Evolutionary conservation across 1,284 basidiomycete species (phyloP).

Genomic region (Leucoagaricus sp.): DNA sequence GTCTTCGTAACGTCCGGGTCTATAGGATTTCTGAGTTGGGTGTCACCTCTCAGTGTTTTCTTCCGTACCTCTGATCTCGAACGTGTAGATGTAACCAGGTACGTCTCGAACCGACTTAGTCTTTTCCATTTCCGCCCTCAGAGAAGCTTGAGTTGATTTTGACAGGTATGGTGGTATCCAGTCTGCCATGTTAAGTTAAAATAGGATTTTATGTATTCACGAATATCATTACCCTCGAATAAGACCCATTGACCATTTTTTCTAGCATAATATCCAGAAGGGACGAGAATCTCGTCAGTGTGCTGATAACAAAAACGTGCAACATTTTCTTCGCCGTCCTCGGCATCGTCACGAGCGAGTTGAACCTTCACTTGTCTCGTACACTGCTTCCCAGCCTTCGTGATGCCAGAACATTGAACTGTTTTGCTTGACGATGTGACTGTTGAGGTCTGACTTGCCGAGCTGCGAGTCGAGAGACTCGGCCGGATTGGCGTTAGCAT

Average conservation of each 20-base stretch:
- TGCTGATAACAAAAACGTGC: slow-evolving; percentile 72
- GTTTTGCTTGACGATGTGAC: slow-evolving; percentile 24
- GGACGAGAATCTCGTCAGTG: slow-evolving; percentile 50
- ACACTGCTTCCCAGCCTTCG: slow-evolving; percentile 66
- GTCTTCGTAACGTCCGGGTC: slow-evolving; percentile 31
- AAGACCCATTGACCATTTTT: slow-evolving; percentile 53
- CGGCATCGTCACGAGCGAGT: slow-evolving; percentile 38
- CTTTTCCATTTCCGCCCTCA: slow-evolving; percentile 74
- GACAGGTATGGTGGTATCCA: slow-evolving; percentile 72
- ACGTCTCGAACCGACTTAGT: slow-evolving; percentile 57
- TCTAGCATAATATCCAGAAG: slow-evolving; percentile 58
- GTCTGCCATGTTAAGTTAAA: slow-evolving; percentile 39
- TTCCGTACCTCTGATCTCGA: slow-evolving; percentile 65
- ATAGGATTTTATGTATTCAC: neutral
- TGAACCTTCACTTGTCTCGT: slow-evolving; percentile 57
- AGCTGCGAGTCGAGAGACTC: slow-evolving; percentile 1
- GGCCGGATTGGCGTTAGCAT: neutral
- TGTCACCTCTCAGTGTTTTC: neutral
- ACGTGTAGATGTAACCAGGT: slow-evolving; percentile 76
- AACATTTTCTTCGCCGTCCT: slow-evolving; percentile 33
- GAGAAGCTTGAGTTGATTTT: slow-evolving; percentile 57
- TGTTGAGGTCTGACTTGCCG: slow-evolving; percentile 17
- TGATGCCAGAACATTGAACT: slow-evolving; percentile 63
- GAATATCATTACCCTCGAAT: slow-evolving; percentile 49
- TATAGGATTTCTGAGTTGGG: slow-evolving; percentile 14